A percentile compares a stretch with the other conserved stretches of the same genome.
These are phyloP conservation scores for Arxiozyma bovina DNA, from an alignment of 1,139 yeast species.

Conservation along the genomic window DNA sequence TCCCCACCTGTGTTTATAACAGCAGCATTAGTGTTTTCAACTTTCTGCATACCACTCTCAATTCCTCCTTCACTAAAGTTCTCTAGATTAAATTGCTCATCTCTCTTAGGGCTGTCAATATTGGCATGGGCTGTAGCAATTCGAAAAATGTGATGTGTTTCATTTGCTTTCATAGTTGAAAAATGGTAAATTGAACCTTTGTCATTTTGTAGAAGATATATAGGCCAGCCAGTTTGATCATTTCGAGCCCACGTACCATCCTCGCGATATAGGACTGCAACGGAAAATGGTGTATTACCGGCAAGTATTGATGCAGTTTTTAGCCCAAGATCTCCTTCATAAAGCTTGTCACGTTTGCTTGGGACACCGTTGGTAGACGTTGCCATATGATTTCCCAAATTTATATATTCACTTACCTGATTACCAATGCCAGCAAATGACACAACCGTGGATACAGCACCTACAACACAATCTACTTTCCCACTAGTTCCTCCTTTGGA, in stretches of 20 bases:
- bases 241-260: background rate
- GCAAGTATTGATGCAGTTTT: no score
- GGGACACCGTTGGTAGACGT: no score
- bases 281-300: no score
- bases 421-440: no score
- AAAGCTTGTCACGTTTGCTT: no score
- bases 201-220: background rate
- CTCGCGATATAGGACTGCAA: no score
- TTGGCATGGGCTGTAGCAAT: background rate
- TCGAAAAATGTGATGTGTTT: background rate
- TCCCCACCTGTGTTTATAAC: background rate
- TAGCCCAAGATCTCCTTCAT: no score
- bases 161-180: background rate
- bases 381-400: no score
- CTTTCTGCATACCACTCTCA: background rate
- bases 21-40: background rate
- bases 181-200: background rate
- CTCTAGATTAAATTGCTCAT: conserved; percentile 3
- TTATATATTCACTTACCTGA: no score
- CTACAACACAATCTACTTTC: no score
- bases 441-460: no score
- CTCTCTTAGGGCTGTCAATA: background rate
- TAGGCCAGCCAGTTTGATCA: background rate
- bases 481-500: no score
- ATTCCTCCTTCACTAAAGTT: conserved; percentile 2